Evolutionary conservation across 495 filamentous ascomycete species (phyloP).

Genomic region (Cladorrhinum samala): DNA sequence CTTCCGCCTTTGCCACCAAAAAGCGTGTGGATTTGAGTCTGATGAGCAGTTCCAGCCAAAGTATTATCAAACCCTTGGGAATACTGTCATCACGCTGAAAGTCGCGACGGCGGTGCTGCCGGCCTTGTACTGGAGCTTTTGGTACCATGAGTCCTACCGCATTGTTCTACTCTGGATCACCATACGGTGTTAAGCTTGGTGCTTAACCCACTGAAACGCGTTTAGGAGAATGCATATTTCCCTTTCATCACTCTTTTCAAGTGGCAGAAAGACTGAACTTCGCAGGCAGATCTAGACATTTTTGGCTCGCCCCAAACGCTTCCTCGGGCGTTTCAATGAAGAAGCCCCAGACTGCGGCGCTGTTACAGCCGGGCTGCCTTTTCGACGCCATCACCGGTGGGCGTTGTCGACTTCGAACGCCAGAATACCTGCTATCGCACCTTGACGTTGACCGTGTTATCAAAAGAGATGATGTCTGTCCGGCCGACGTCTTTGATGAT

Average conservation of each 20-base stretch:
- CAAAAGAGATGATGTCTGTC: conserved; percentile 2
- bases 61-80: conserved; percentile 2
- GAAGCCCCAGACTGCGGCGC: conserved; percentile 1
- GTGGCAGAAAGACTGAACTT: conserved; percentile 7
- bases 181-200: too few species aligned
- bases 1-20: not conserved
- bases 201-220: not conserved
- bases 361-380: not conserved
- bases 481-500: conserved; percentile 4
- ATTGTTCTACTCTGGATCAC: too few species aligned
- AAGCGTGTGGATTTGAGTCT: too few species aligned
- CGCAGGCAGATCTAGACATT: conserved; percentile 3
- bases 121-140: conserved; percentile 1
- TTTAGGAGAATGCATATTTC: conserved; percentile 2
- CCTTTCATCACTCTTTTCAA: conserved; percentile 13
- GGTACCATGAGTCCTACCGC: not conserved
- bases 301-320: conserved; percentile 2
- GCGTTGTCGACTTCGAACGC: conserved; percentile 5
- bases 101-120: not conserved
- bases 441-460: not conserved
- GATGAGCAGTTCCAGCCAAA: too few species aligned
- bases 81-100: conserved; percentile 8
- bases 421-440: conserved; percentile 10
- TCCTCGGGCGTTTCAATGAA: conserved; percentile 14
- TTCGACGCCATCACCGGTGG: conserved; percentile 5